Base-by-base conservation (phyloP, 2,329 filamentous ascomycete genomes). In the Nemania sp. region DNA sequence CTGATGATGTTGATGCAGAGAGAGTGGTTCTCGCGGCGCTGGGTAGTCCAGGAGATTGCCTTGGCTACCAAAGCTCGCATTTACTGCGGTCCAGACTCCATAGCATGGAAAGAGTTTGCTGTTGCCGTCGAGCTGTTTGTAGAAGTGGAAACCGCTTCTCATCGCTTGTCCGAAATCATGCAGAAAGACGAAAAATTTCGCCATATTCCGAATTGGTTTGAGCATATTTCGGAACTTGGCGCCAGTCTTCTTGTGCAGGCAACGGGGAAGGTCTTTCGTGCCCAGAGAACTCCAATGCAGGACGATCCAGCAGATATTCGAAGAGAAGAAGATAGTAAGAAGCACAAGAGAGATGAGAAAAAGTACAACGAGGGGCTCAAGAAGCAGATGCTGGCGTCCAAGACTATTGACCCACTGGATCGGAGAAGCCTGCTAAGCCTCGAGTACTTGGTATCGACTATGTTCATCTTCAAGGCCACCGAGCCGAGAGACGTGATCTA, bases 41-140 rank as follows among this genome's bases (percentile, higher is more conserved):
- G 77, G 78, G 74, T 80, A 1, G 72, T 80, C 0, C 77, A 80
- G 62, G 78, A 79, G 62, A 73, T 80, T 13, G 72, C 74, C 0
- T 68, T 77, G 25, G 76, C 77, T 0, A 63, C 61, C 29, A 61
- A 65, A 3, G 74, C 73, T 5, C 68, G 61, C 3, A 67, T 81
- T 0, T 73, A 75, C 47, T 79, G 77, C 61, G 78, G 78, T 1
- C 39, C 59, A 0, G 69, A 77, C 3, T 53, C 53, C 1, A 73
- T 79, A 5, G 47, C 65, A 1, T 79, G 77, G 77, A 57, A 65
- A 5, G 67, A 75, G 1, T 73, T 80, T 21, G 73, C 75, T 1
- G 70, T 73, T 12, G 76, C 76, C 1, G 73, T 78, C 6, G 70
- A 73, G 43, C 68, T 78, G 1, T 76, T 78, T 25, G 73, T 76